These are phyloP conservation scores for Cercospora sp. DNA, from an alignment of 2,329 filamentous ascomycete genomes.

Conservation along the genomic window DNA sequence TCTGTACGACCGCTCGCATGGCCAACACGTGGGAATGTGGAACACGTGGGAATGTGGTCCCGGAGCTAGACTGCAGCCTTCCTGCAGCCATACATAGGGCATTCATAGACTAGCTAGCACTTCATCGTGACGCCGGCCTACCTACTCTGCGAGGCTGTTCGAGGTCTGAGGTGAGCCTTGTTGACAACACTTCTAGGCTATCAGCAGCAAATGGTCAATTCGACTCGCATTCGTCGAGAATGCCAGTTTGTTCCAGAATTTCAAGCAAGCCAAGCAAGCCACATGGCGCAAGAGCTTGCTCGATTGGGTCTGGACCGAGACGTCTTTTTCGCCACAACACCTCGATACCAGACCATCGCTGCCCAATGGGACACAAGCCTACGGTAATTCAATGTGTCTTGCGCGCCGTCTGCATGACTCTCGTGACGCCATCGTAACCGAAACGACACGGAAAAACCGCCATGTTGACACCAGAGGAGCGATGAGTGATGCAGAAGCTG, in stretches of 20 bases:
- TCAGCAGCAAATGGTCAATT: neutral
- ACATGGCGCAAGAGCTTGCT: neutral
- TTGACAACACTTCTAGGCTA: neutral
- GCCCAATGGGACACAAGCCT: neutral
- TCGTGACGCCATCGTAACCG: neutral
- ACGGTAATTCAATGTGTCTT: neutral
- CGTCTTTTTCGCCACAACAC: neutral
- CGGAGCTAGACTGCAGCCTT: slow-evolving; percentile 5
- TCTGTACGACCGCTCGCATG: slow-evolving; percentile 10
- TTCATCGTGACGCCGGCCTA: neutral
- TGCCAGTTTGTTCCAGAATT: neutral
- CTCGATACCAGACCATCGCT: neutral
- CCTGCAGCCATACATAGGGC: neutral
- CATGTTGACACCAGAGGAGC: neutral
- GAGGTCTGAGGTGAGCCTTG: neutral
- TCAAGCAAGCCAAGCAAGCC: neutral
- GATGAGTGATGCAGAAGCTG: neutral
- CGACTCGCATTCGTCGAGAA: neutral
- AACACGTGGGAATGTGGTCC: slow-evolving; percentile 6
- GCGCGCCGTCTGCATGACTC: neutral
- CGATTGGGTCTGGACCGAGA: neutral
- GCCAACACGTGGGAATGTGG: slow-evolving; percentile 4
- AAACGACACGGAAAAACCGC: neutral
- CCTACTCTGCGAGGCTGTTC: neutral
- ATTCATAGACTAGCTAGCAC: neutral